Base-by-base conservation (phyloP, 176 grass and related monocot species). In the Raddia distichophylla region DNA sequence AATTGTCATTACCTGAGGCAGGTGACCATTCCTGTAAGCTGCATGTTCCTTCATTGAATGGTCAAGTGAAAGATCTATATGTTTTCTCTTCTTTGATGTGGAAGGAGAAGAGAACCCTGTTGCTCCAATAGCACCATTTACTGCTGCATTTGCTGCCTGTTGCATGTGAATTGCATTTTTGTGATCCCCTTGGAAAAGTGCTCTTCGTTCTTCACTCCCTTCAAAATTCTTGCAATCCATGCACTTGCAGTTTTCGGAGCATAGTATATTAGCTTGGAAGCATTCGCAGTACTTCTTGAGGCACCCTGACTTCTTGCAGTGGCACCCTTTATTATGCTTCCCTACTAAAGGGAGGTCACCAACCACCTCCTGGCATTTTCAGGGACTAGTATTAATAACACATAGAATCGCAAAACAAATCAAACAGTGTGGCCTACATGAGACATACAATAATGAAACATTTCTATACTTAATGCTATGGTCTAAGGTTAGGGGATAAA, bases 211-310 rank as follows among this genome's bases (percentile, higher is more conserved):
- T 82, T 95, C 96, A 50, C 89, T 93, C 19, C 91, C 93, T 53
- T 99, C 96, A 53, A 90, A 95, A 65, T 99, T 99, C 80, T 95
- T 95, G 87, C 96, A 99, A 84, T 99, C 96, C 87, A 95, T 88
- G 66, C 96, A 99, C 64, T 99, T 99, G 84, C 96, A 99, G 83
- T 99, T 99, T 61, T 99, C 93, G 45, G 96, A 99, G 73, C 96
- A 99, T 52, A 95, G 96, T 77, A 99, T 95, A 75, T 93, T 93
- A 73, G 96, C 96, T 84, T 99, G 96, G 69, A 99, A 99, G 80
- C 96, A 99, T 43, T 99, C 96, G 22, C 96, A 99, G 49, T 99
- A 99, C 79, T 95, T 99, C 87, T 99, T 99, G 49, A 99, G 88
- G 85, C 96, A 99, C 42, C 96, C 93, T 61, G 96, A 99, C 59